Base-by-base conservation (phyloP, 176 grass and related monocot genomes). In the Hsuehochloa calcarea region DNA sequence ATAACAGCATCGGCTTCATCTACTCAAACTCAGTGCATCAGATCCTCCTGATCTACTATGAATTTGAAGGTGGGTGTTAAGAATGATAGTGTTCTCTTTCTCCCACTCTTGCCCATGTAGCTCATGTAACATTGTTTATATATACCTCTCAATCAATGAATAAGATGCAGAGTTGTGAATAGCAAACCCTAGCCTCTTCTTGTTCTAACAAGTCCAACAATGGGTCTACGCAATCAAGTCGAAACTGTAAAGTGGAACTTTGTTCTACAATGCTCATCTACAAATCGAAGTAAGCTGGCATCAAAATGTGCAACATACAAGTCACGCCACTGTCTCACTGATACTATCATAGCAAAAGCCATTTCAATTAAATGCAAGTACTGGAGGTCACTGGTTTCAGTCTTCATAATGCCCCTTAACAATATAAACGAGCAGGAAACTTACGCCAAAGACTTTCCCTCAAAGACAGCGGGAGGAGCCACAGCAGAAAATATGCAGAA, bases 361-460 rank as follows among this genome's bases (percentile, higher is more conserved):
- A 74, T 80, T 40, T 60, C 14, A 67, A 80, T 12, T 0, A 22
- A 54, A 38, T 47, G 44, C 49, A 89, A 69, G 20, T 49, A 56
- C 10, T 73, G 16, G 8, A 73, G 29, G 22, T 23, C n/a, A 37
- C 23, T 31, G 34, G 1, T 78, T 62, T 29, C 15, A 69, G 51
- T 38, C 14, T 77, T 26, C 55, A 43, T 20, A 54, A 75, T 54
- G 65, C 46, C n/a, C 65, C 56, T 77, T 56, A 1, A 72, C 41
- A 77, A 56, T 63, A 72, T 76, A 37, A 51, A 56, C 7, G 85
- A 70, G 59, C 37, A 65, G 62, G 68, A 64, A 83, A 88, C 97
- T 96, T 94, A 99, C 91, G 97, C 93, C 88, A 99, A 89, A 62
- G 93, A 99, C 88, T 99, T 99, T 69, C 97, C 97, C 82, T 99